Conservation (phyloP, 306 rosid species). For the Citrullus amarus region DNA sequence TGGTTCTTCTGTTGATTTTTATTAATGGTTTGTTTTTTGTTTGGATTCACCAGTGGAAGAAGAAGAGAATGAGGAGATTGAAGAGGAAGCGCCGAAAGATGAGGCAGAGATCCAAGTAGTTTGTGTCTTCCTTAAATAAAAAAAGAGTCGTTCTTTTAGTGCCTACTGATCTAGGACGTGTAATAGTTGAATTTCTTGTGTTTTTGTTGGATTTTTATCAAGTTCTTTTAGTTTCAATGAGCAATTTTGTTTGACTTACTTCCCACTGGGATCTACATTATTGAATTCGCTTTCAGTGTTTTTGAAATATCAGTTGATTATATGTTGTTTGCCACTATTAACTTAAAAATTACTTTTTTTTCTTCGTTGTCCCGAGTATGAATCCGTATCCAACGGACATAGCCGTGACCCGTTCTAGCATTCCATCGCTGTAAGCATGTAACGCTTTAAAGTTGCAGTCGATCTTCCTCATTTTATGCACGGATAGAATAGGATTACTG, state of each 20-base stretch:
- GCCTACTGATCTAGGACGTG: not conserved
- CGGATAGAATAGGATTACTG: not conserved
- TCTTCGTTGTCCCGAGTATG: too few species aligned
- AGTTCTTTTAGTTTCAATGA: not conserved
- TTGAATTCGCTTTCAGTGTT: not conserved
- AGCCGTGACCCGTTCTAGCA: not conserved
- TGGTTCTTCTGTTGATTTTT: not conserved
- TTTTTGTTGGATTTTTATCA: conserved; percentile 1
- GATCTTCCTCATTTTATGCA: not conserved
- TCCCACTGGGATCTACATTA: not conserved
- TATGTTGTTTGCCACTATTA: not conserved
- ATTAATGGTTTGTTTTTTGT: not conserved
- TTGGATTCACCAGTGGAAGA: conserved; percentile 4
- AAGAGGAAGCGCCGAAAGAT: conserved; percentile 15
- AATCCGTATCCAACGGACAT: too few species aligned
- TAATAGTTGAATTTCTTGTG: not conserved
- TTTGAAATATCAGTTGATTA: not conserved
- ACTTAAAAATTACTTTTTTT: too few species aligned
- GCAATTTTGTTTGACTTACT: not conserved
- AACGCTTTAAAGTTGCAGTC: not conserved
- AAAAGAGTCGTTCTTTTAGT: not conserved
- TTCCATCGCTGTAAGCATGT: not conserved
- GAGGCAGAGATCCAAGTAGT: conserved; percentile 15
- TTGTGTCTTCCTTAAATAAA: not conserved
- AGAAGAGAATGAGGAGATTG: conserved; percentile 15